Evolutionary conservation across 331 rosid genomes (phyloP), one percentile per base, ranked within the genome.

Genomic region (Malus hybrid): DNA sequence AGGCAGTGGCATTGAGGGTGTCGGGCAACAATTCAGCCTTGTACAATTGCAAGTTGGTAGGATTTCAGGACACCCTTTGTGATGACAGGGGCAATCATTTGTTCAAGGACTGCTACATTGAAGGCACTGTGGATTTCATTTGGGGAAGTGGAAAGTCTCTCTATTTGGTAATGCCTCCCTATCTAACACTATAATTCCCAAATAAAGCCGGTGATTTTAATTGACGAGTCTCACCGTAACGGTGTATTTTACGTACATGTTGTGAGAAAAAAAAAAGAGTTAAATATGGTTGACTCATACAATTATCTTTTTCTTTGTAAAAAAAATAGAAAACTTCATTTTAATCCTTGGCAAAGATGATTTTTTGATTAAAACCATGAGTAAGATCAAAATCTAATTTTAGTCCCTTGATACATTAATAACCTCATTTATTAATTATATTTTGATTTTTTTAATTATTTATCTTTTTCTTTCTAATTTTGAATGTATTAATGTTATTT

Each of bases 21-120:
- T 75, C 88, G 0, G 96, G 93, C 3, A 80, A 78, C 78, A 88
- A 82, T 30, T 67, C 90, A 0, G 73, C 88, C 1, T 63, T 92
- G 20, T 85, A 85, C 34, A 82, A 83, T 6, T 88, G 96, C 79
- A 66, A 24, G 14, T 0, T 92, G 1, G 0, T 66, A 0, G 96
- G 96, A 12, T 92, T 79, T 68, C 97, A 92, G 12, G 93, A 92
- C 77, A 92, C 96, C 0, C 0, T 92, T 6, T 88, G 92, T 56
- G 97, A 92, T 24, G 94, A 90, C 14, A 81, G 3, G 19, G 86
- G 88, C 4, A 26, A 56, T 5, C 96, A 90, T 79, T 48, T 90
- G 34, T 86, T 78, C 76, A 92, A 88, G 58, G 83, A 87, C 5
- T 86, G 92, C 61, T 63, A 50, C 33, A 71, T 92, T 70, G 84